Conservation (phyloP, 1,139 yeast species). For the Lizanozyma gosingica region DNA sequence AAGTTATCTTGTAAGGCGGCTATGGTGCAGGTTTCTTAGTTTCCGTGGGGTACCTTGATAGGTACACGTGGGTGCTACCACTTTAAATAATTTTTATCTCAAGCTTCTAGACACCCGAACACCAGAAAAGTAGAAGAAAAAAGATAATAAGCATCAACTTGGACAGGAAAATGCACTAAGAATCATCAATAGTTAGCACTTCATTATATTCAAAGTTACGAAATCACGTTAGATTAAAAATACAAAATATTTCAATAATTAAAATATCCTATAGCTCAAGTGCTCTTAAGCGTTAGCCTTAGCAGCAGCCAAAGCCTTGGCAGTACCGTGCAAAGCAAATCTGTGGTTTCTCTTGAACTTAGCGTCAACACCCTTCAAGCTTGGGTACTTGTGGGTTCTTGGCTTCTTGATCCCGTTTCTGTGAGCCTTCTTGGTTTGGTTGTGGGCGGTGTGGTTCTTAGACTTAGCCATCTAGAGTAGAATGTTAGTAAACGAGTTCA, state of each 20-base stretch:
- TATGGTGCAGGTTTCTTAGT: too few species aligned
- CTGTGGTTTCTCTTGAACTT: conserved; percentile 99
- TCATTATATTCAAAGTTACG: too few species aligned
- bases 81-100: too few species aligned
- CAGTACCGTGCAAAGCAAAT: conserved; percentile 97
- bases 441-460: conserved; percentile 99
- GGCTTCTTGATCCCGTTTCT: conserved; percentile 99
- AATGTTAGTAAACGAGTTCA: background rate
- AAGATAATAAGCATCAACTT: too few species aligned
- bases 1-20: too few species aligned
- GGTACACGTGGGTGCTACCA: too few species aligned
- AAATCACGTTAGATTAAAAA: background rate
- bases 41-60: too few species aligned
- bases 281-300: conserved; percentile 8
- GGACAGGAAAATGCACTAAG: too few species aligned
- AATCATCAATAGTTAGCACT: too few species aligned
- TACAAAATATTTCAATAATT: background rate
- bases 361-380: conserved; percentile 97
- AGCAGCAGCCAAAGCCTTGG: conserved; percentile 82
- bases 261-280: background rate
- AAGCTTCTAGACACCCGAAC: too few species aligned
- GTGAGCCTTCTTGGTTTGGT: conserved; percentile 99
- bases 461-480: conserved; percentile 74
- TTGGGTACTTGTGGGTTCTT: conserved; percentile 94
- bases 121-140: too few species aligned